Percentiles rank a stretch among this genome's conserved stretches.
phyloP scores from a whole-genome alignment of 768 basidiomycete genomes.

The Leccinum imitatum region DNA sequence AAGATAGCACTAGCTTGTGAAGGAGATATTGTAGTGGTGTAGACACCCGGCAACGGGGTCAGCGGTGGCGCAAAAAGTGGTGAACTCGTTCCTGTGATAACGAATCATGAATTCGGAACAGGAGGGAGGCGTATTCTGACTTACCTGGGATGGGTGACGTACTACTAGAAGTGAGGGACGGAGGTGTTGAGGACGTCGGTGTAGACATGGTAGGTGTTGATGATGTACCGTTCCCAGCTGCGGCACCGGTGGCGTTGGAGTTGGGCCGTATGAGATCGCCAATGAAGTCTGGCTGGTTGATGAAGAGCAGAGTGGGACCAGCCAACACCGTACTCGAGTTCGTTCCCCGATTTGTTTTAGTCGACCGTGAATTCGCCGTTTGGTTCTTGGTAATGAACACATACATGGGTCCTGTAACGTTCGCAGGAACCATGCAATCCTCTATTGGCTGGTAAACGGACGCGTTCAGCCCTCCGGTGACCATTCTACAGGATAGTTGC shows the following conservation, averaged over 20 bases:
- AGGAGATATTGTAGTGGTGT: conserved; percentile 25
- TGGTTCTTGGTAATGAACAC: conserved; percentile 65
- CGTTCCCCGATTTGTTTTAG: conserved; percentile 43
- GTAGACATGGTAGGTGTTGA: conserved; percentile 3
- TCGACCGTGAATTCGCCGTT: conserved; percentile 55
- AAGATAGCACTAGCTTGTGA: conserved; percentile 33
- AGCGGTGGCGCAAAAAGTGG: conserved; percentile 15
- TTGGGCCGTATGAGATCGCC: conserved; percentile 43
- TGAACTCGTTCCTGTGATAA: conserved; percentile 14
- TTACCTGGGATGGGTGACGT: conserved; percentile 1
- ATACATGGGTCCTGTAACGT: conserved; percentile 73
- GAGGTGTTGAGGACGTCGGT: neutral
- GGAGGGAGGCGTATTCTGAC: neutral
- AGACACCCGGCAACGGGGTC: neutral
- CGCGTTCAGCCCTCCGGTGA: conserved; percentile 57
- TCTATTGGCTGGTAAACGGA: conserved; percentile 59
- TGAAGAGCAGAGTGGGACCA: conserved; percentile 69
- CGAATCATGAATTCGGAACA: conserved; percentile 5
- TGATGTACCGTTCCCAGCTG: neutral
- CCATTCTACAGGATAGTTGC: conserved; percentile 73
- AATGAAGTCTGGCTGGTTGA: conserved; percentile 54
- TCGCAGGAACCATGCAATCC: conserved; percentile 61
- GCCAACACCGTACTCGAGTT: conserved; percentile 46
- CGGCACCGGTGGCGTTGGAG: conserved; percentile 4
- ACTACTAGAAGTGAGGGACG: neutral